Evolutionary conservation across 164 flowering plant genomes (phyloP).

Genomic region (Cinnamomum chago): DNA sequence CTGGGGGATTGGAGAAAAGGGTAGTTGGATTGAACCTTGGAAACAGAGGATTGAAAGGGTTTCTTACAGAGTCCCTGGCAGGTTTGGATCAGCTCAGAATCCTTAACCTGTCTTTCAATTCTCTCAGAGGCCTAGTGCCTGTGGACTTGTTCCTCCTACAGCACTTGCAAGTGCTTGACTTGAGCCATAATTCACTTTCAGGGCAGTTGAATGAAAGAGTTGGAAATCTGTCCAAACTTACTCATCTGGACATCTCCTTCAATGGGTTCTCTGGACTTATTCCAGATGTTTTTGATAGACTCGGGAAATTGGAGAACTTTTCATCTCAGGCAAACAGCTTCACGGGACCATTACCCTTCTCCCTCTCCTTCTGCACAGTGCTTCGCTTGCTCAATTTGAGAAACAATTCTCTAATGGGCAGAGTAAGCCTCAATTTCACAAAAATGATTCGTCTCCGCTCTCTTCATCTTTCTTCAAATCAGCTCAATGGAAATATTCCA

Average conservation of each 20-base stretch:
- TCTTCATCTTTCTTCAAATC: slow-evolving; percentile 79
- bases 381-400: slow-evolving; percentile 60
- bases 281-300: slow-evolving; percentile 54
- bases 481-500: slow-evolving; percentile 50
- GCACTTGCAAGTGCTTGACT: slow-evolving; percentile 56
- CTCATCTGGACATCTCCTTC: slow-evolving; percentile 30
- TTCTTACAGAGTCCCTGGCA: slow-evolving; percentile 39
- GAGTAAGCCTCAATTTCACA: slow-evolving; percentile 44
- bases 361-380: slow-evolving; percentile 38
- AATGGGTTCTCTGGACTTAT: slow-evolving; percentile 50
- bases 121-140: slow-evolving; percentile 49
- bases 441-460: slow-evolving; percentile 41
- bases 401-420: slow-evolving; percentile 64
- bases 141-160: slow-evolving; percentile 45
- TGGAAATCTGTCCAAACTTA: slow-evolving; percentile 62
- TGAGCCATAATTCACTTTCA: slow-evolving; percentile 60
- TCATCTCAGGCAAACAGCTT: slow-evolving; percentile 59
- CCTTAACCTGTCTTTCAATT: slow-evolving; percentile 67
- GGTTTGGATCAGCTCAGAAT: slow-evolving; percentile 38
- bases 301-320: slow-evolving; percentile 39
- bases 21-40: slow-evolving; percentile 45
- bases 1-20: slow-evolving; percentile 8
- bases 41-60: slow-evolving; percentile 44
- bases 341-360: slow-evolving; percentile 50
- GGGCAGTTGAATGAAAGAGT: slow-evolving; percentile 49